Conservation (phyloP, 495 filamentous ascomycete species). For the Cercophora scortea region DNA sequence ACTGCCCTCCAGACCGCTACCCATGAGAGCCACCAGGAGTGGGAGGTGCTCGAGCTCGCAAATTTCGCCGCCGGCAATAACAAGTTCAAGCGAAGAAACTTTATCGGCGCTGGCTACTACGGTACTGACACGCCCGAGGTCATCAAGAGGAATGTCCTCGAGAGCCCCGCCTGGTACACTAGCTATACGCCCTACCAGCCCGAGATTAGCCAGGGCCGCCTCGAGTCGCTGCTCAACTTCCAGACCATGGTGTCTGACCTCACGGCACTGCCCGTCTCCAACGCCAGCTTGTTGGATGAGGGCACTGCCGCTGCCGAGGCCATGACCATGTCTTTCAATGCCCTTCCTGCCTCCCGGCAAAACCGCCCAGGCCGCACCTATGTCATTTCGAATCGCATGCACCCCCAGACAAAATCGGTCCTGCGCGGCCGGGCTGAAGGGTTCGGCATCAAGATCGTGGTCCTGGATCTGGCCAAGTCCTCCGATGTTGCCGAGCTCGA, state of each 20-base stretch:
- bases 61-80: constrained; percentile 58
- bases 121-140: constrained; percentile 81
- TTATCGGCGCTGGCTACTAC: constrained; percentile 86
- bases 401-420: constrained; percentile 86
- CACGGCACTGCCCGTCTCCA: constrained; percentile 82
- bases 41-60: constrained; percentile 31
- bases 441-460: constrained; percentile 75
- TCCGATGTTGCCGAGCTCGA: constrained; percentile 56
- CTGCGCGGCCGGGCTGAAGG: constrained; percentile 85
- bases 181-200: constrained; percentile 98
- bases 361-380: constrained; percentile 73
- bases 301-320: constrained; percentile 93
- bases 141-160: constrained; percentile 89
- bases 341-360: constrained; percentile 61
- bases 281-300: constrained; percentile 92
- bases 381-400: constrained; percentile 73
- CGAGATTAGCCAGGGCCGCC: constrained; percentile 90
- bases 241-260: constrained; percentile 91
- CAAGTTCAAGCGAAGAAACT: constrained; percentile 55
- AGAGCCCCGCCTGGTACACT: constrained; percentile 96
- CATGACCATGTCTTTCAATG: constrained; percentile 88
- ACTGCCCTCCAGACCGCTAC: neutral
- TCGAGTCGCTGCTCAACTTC: constrained; percentile 94
- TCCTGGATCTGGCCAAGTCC: constrained; percentile 58
- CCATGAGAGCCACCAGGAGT: constrained; percentile 24